These are phyloP conservation scores for Alnus glutinosa DNA, from an alignment of 306 rosid genomes.

Conservation along the genomic window DNA sequence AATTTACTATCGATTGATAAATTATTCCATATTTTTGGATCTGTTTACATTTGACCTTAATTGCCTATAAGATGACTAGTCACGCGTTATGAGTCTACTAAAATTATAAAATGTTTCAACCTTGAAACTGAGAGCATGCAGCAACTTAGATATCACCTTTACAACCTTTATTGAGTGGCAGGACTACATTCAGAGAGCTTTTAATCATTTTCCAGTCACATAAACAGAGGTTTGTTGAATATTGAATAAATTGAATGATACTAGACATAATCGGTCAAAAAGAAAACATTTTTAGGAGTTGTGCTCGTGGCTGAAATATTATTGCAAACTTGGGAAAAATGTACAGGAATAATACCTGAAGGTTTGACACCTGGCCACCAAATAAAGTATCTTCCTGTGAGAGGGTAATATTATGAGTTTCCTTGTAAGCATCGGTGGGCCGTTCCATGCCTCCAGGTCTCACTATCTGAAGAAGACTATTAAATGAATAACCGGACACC, in stretches of 20 bases:
- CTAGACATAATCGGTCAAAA: background rate
- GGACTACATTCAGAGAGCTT: background rate
- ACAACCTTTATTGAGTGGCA: background rate
- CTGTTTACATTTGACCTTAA: background rate
- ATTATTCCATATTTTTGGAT: background rate
- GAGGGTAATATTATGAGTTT: constrained; percentile 84
- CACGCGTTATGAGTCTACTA: background rate
- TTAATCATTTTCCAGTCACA: constrained; percentile 1
- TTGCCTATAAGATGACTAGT: background rate
- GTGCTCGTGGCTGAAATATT: constrained; percentile 11
- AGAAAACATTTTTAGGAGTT: background rate
- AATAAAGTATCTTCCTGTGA: constrained; percentile 84
- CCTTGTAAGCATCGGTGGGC: constrained; percentile 97
- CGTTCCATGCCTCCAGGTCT: constrained; percentile 99
- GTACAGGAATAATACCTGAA: constrained; percentile 61
- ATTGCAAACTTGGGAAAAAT: constrained; percentile 8
- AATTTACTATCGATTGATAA: background rate
- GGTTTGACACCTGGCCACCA: constrained; percentile 96
- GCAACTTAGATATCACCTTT: background rate
- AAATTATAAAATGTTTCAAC: background rate
- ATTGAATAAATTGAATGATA: background rate
- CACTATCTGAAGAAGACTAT: constrained; percentile 74
- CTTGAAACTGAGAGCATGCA: background rate
- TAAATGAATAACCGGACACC: constrained; percentile 12
- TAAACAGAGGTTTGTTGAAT: background rate